Percentiles rank a stretch among this genome's conserved stretches.
phyloP scores from a whole-genome alignment of 2,329 filamentous ascomycete species.

The Sphaerulina populicola region DNA sequence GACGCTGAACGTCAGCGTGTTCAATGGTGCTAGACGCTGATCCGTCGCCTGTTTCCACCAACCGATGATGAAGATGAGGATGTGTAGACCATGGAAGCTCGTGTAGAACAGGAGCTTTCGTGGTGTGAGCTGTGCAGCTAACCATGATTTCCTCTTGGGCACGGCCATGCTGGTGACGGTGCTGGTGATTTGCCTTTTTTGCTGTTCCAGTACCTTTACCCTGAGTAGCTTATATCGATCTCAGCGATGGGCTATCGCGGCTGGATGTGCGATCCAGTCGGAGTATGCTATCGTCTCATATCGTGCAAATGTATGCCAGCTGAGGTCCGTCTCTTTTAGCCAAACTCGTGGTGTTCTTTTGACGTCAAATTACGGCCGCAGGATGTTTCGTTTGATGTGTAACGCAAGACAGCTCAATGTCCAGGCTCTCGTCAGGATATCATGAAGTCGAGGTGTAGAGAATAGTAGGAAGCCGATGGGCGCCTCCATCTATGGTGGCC shows the following conservation, averaged over 20 bases:
- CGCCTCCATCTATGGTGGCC: conserved; percentile 8
- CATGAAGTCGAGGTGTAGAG: background rate
- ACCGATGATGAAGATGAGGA: conserved; percentile 33
- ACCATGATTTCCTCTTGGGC: conserved; percentile 27
- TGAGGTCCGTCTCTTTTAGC: background rate
- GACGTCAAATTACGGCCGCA: background rate
- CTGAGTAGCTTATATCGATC: background rate
- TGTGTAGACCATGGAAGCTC: conserved; percentile 34
- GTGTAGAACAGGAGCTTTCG: conserved; percentile 33
- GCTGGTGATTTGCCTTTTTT: background rate
- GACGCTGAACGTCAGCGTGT: conserved; percentile 76
- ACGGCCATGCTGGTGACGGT: conserved; percentile 14
- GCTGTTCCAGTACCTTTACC: background rate
- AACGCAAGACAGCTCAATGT: background rate
- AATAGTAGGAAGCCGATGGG: conserved; percentile 1
- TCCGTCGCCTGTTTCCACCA: conserved; percentile 61
- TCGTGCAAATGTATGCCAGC: background rate
- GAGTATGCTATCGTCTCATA: conserved; percentile 5
- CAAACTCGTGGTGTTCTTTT: background rate
- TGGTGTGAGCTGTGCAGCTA: conserved; percentile 30
- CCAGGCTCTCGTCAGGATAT: background rate
- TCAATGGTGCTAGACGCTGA: conserved; percentile 62
- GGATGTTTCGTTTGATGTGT: background rate
- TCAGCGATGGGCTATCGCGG: too few relatives aligned
- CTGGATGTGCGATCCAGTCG: background rate